phyloP scores from a whole-genome alignment of 2,329 filamentous ascomycete genomes.

The Aspergillus ochraceoroseus region DNA sequence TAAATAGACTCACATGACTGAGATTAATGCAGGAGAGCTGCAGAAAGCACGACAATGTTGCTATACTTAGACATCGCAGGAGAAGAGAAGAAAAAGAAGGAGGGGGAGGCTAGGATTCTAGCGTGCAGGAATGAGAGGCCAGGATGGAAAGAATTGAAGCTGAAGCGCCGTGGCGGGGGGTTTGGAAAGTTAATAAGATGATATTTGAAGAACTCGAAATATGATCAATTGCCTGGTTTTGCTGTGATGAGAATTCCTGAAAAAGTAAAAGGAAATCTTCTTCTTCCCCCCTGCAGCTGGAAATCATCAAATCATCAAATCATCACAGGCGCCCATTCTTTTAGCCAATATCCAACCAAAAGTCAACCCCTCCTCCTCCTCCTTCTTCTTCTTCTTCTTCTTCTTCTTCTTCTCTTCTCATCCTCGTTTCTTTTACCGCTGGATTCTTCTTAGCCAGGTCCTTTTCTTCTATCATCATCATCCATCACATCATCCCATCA shows the following conservation, averaged over 20 bases:
- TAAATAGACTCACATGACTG: no score
- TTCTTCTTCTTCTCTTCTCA: neutral
- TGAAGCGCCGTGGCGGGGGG: constrained; percentile 21
- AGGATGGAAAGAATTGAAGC: constrained; percentile 6
- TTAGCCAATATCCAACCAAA: no score
- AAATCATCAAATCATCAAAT: no score
- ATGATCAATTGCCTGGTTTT: constrained; percentile 1
- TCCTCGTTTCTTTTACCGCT: constrained; percentile 2
- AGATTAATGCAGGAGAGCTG: no score
- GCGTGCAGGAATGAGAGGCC: constrained; percentile 4
- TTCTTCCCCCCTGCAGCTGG: no score
- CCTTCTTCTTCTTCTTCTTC: constrained; percentile 6
- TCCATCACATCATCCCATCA: constrained; percentile 4
- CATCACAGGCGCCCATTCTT: no score
- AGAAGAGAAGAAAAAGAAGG: constrained; percentile 1
- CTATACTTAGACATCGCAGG: no score
- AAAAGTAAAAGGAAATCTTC: neutral
- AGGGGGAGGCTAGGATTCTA: neutral
- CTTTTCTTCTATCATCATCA: neutral
- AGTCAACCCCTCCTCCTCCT: constrained; percentile 2
- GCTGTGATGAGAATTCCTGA: neutral
- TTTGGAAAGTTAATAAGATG: constrained; percentile 11
- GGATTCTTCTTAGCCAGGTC: no score
- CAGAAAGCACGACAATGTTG: no score
- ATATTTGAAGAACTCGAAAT: constrained; percentile 3